Percentiles rank a stretch among this genome's conserved stretches.
Evolutionary conservation across 108 stramenopile species (phyloP).

Genomic region (Epithemia pelagica): DNA sequence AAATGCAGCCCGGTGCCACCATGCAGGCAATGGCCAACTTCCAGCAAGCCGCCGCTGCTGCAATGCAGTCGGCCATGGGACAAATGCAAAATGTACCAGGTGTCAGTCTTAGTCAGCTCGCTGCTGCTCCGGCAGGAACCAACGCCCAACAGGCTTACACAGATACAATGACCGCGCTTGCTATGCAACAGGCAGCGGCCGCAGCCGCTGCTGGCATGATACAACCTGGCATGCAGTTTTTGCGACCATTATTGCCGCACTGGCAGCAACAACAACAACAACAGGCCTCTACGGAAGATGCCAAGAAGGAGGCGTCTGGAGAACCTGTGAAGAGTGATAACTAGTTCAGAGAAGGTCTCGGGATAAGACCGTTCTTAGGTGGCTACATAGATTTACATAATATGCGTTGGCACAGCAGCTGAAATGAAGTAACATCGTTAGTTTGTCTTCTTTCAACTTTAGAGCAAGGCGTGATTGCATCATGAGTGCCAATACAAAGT

Average conservation of each 20-base stretch:
- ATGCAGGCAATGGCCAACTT: slow-evolving; percentile 69
- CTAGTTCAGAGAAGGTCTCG: too few relatives aligned
- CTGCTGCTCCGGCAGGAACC: slow-evolving; percentile 14
- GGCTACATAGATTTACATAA: too few relatives aligned
- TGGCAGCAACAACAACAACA: slow-evolving; percentile 6
- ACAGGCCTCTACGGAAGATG: neutral
- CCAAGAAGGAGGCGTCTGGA: neutral
- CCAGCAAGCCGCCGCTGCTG: slow-evolving; percentile 52
- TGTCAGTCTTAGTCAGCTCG: slow-evolving; percentile 10
- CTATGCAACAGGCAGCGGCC: slow-evolving; percentile 46
- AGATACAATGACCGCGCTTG: slow-evolving; percentile 48
- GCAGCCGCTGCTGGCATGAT: slow-evolving; percentile 26
- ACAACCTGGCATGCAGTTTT: slow-evolving; percentile 19
- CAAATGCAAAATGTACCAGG: slow-evolving; percentile 35
- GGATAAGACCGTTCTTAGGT: too few relatives aligned
- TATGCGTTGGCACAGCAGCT: too few relatives aligned
- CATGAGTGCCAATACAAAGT: too few relatives aligned
- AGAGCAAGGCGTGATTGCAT: too few relatives aligned
- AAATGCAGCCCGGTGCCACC: slow-evolving; percentile 52
- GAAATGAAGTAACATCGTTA: too few relatives aligned
- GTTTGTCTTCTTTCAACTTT: too few relatives aligned
- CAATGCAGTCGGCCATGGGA: slow-evolving; percentile 48
- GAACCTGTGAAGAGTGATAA: too few relatives aligned
- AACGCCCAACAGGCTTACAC: slow-evolving; percentile 34
- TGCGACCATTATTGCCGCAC: slow-evolving; percentile 17